Evolutionary conservation across 2,329 filamentous ascomycete genomes (phyloP).

Genomic region (Ampelomyces quisqualis): DNA sequence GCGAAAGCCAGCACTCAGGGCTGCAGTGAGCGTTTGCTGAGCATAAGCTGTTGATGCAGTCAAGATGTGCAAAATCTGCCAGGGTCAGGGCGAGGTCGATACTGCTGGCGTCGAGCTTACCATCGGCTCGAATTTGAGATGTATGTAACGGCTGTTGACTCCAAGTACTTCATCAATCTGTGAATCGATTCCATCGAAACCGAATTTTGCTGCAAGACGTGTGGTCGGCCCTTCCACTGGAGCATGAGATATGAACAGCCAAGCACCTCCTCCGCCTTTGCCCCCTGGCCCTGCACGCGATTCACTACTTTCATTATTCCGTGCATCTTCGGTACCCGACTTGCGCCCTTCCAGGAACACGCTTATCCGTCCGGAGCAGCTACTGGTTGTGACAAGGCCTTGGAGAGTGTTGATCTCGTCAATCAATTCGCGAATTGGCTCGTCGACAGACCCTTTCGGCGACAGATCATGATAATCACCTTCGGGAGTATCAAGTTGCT

Average conservation of each 20-base stretch:
- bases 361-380: constrained; percentile 82
- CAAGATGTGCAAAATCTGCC: constrained; percentile 83
- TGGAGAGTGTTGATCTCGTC: constrained; percentile 71
- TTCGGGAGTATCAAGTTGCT: constrained; percentile 66
- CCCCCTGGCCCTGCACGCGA: constrained; percentile 68
- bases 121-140: constrained; percentile 95
- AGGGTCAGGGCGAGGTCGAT: constrained; percentile 21
- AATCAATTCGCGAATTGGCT: constrained; percentile 74
- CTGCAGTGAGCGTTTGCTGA: constrained; percentile 72
- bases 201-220: constrained; percentile 42
- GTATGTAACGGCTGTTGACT: constrained; percentile 56
- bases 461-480: constrained; percentile 78
- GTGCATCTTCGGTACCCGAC: constrained; percentile 23
- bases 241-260: constrained; percentile 88
- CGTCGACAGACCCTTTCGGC: constrained; percentile 85
- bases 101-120: constrained; percentile 53
- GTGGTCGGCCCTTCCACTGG: constrained; percentile 51
- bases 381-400: constrained; percentile 87
- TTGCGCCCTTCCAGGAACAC: constrained; percentile 82
- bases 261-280: constrained; percentile 75
- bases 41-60: constrained; percentile 74
- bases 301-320: constrained; percentile 15
- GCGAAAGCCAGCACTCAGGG: constrained; percentile 79
- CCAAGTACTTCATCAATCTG: constrained; percentile 5
- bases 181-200: constrained; percentile 32